Evolutionary conservation across 352 stramenopile genomes (phyloP).

Genomic region (Phytophthora syringae): DNA sequence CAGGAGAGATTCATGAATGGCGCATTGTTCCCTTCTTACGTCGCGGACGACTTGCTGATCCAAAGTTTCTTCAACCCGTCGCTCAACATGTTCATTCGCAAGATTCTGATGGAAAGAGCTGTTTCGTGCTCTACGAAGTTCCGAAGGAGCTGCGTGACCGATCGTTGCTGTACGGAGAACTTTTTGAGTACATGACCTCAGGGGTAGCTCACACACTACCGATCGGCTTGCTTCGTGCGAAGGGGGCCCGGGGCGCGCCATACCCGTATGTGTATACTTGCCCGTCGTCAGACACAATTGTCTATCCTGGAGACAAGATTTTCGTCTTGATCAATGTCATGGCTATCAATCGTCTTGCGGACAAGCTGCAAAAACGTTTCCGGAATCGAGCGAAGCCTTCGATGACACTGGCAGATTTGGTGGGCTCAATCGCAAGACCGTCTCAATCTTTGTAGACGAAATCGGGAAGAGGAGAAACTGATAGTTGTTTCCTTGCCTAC

Average conservation of each 20-base stretch:
- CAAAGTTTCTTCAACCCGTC: conserved; percentile 90
- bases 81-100: conserved; percentile 84
- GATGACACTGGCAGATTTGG: conserved; percentile 31
- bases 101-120: conserved; percentile 88
- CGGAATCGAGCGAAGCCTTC: conserved; percentile 42
- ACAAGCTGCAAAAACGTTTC: conserved; percentile 81
- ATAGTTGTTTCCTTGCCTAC: background rate
- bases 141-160: conserved; percentile 55
- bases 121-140: conserved; percentile 85
- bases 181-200: conserved; percentile 83
- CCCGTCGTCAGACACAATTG: conserved; percentile 58
- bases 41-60: conserved; percentile 83
- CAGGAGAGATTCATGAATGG: conserved; percentile 88
- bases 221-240: conserved; percentile 73
- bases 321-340: conserved; percentile 84
- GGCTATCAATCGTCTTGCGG: conserved; percentile 73
- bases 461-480: no score
- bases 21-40: conserved; percentile 79
- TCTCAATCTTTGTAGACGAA: conserved; percentile 20
- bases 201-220: conserved; percentile 75
- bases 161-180: conserved; percentile 65
- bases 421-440: conserved; percentile 23
- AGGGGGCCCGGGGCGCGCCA: conserved; percentile 52
- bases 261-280: conserved; percentile 88
- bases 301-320: conserved; percentile 79